Evolutionary conservation across 768 basidiomycete species (phyloP), one percentile per base, ranked within the genome.

Genomic region (Lactarius psammicola): DNA sequence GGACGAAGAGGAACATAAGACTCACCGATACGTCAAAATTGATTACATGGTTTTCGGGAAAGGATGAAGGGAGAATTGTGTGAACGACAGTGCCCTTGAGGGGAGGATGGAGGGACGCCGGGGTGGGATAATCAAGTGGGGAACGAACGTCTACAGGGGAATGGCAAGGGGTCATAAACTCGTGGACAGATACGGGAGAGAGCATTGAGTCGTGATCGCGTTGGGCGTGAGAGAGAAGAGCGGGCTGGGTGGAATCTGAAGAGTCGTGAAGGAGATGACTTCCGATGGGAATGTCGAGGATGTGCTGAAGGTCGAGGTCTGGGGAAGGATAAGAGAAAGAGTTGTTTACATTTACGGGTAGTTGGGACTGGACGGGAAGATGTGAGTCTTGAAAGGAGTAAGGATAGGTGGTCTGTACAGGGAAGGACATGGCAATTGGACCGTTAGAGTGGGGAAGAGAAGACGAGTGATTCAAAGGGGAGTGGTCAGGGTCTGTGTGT

Each of bases 1-100:
- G 38, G 40, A 54, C 13, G 56, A 60, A 11, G 66, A 31, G 56
- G 51, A 64, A 64, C 23, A 62, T 53, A 10, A 61, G 55, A 59
- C 70, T 71, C 66, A 72, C 67, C 7, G 67, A 61, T 51, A 60
- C 64, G n/a, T 66, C 56, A 30, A 68, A 68, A 53, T 67, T 71
- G 56, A 71, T 67, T 66, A 71, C 69, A 67, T 71, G 70, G n/a
- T 71, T 69, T 59, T 71, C 70, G n/a, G 69, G 63, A 31, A 71
- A 68, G 3, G 69, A 66, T 17, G 70, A 68, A 2, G 64, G 68
- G 56, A 68, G 71, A 42, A 70, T 63, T 15, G 62, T 68, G 54
- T 68, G 63, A n/a, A 67, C 58, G 57, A 51, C 15, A 8, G 67
- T 34, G 30, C 66, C 62, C 42, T 65, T 65, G 13, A 59, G 38